These are phyloP conservation scores for Sphenostylis stenocarpa DNA, from an alignment of 306 rosid genomes.

Conservation along the genomic window DNA sequence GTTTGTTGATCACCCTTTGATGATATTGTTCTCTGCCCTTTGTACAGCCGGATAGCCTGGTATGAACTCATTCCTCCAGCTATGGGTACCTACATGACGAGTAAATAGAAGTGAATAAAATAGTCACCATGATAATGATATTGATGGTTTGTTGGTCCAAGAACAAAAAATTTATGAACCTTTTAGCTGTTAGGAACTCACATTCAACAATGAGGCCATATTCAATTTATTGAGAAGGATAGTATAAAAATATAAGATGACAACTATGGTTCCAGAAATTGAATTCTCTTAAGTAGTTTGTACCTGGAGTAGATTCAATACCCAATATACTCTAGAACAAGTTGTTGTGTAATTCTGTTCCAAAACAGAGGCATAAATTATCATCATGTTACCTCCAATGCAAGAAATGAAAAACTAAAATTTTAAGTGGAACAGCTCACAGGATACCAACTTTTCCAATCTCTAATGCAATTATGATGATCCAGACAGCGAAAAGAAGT, in stretches of 20 bases:
- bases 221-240: no score
- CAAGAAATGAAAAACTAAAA: constrained; percentile 6
- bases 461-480: constrained; percentile 36
- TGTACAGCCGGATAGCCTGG: constrained; percentile 47
- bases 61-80: constrained; percentile 28
- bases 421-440: neutral
- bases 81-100: constrained; percentile 36
- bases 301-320: constrained; percentile 58
- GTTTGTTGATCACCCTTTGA: constrained; percentile 61
- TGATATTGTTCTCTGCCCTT: constrained; percentile 55
- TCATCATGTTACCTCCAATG: neutral
- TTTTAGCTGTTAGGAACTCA: no score
- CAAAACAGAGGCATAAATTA: constrained; percentile 12
- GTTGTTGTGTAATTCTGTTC: constrained; percentile 53
- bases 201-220: neutral
- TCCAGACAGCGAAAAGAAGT: constrained; percentile 62
- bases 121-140: neutral
- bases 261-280: neutral
- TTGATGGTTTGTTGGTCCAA: neutral
- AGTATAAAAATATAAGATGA: no score
- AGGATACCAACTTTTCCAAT: constrained; percentile 30
- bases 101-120: neutral
- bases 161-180: neutral
- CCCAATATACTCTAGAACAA: constrained; percentile 60
- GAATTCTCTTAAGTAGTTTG: neutral